phyloP scores from a whole-genome alignment of 805 yeast species.

The Komagataella kurtzmanii region DNA sequence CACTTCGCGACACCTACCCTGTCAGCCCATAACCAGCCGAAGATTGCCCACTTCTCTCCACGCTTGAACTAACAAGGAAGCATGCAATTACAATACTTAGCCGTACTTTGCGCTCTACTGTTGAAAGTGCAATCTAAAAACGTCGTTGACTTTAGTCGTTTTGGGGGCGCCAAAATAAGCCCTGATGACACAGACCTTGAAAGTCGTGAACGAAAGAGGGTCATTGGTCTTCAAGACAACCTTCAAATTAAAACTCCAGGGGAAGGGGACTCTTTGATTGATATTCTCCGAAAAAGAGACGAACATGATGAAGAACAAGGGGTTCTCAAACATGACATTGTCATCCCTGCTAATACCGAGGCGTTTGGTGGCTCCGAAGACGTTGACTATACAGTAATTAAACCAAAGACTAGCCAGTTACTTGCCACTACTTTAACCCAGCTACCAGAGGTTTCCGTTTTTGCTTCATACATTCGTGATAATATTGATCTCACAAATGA shows the following conservation, averaged over 20 bases:
- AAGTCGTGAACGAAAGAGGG: conserved; percentile 4
- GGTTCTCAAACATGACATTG: neutral
- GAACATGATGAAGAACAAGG: neutral
- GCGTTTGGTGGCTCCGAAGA: neutral
- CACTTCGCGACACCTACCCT: neutral
- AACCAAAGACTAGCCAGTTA: conserved; percentile 13
- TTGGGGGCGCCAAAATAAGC: conserved; percentile 4
- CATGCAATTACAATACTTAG: conserved; percentile 11
- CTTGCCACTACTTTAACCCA: conserved; percentile 26
- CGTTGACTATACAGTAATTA: conserved; percentile 3
- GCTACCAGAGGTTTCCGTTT: conserved; percentile 35
- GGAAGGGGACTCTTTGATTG: neutral
- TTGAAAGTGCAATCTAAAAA: conserved; percentile 5
- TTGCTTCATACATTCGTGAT: conserved; percentile 62
- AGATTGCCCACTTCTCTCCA: neutral
- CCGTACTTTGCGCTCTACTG: conserved; percentile 3
- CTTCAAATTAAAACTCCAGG: neutral
- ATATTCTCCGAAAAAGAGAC: neutral
- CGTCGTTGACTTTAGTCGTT: conserved; percentile 5
- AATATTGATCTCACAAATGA: conserved; percentile 31
- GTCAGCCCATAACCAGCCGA: neutral
- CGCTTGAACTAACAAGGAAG: neutral
- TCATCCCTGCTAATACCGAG: conserved; percentile 3
- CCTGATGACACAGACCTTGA: conserved; percentile 1
- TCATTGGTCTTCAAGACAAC: neutral